These are phyloP conservation scores for Hippophae rhamnoides DNA, from an alignment of 306 rosid genomes.

Conservation along the genomic window DNA sequence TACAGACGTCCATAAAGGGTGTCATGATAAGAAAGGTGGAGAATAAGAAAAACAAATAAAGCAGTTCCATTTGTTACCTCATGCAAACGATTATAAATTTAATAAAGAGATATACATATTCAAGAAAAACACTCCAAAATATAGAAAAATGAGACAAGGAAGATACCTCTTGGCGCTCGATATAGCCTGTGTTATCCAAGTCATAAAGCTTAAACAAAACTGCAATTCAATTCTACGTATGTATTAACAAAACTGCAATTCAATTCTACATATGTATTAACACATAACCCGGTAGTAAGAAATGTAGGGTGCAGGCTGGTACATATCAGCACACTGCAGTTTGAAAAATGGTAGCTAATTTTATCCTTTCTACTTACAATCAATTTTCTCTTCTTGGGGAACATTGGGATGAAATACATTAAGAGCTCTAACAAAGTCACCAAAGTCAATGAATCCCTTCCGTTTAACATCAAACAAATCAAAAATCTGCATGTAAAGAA, in stretches of 20 bases:
- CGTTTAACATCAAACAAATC: conserved; percentile 76
- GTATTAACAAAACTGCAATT: conserved; percentile 38
- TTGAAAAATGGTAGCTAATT: too few species aligned
- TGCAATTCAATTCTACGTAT: conserved; percentile 21
- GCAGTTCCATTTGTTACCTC: too few species aligned
- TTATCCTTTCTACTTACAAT: conserved; percentile 33
- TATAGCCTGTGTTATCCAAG: conserved; percentile 60
- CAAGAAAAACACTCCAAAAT: background rate
- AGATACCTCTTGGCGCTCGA: conserved; percentile 78
- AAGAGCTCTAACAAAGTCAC: conserved; percentile 86
- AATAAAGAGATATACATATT: too few species aligned
- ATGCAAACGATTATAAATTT: too few species aligned
- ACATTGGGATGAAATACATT: conserved; percentile 79
- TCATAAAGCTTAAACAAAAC: conserved; percentile 87
- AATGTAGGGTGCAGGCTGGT: too few species aligned
- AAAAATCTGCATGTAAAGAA: conserved; percentile 49
- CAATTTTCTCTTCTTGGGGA: conserved; percentile 62
- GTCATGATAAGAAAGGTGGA: too few species aligned
- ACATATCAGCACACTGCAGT: too few species aligned
- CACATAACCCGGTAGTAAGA: too few species aligned
- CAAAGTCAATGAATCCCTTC: conserved; percentile 75
- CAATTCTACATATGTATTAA: background rate
- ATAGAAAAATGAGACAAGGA: background rate
- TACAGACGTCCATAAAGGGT: too few species aligned
- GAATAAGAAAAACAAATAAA: too few species aligned